Conservation (phyloP, 2,329 filamentous ascomycete species). For the Sodiomyces alkalinus region DNA sequence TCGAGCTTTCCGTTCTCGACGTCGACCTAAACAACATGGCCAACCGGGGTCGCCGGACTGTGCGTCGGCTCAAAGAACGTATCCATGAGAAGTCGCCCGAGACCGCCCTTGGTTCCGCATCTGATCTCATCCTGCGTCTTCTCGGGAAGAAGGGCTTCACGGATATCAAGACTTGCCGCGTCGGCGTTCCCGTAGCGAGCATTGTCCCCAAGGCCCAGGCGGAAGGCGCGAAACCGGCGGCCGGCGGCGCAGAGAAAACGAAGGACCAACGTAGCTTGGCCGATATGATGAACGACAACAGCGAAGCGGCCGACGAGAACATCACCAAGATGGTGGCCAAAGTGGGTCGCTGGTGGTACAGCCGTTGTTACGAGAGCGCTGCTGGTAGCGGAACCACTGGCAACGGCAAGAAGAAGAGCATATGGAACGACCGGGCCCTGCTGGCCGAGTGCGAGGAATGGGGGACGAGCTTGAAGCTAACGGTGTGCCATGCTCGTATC, state of each 20-base stretch:
- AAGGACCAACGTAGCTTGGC: conserved; percentile 41
- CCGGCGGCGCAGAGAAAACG: conserved; percentile 10
- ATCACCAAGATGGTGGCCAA: conserved; percentile 87
- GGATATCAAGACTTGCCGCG: conserved; percentile 59
- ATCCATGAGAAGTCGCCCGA: conserved; percentile 46
- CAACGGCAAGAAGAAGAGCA: conserved; percentile 29
- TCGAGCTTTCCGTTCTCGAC: conserved; percentile 68
- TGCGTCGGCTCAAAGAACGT: conserved; percentile 56
- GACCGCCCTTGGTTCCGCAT: conserved; percentile 43
- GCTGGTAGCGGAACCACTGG: too few relatives aligned
- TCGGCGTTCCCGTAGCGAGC: conserved; percentile 60
- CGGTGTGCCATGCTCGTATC: conserved; percentile 83
- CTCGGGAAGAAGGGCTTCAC: conserved; percentile 56
- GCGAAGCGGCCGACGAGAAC: conserved; percentile 59
- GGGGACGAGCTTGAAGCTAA: conserved; percentile 74
- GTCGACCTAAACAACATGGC: conserved; percentile 76
- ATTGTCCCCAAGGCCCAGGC: conserved; percentile 22
- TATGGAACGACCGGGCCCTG: conserved; percentile 65
- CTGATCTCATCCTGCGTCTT: conserved; percentile 47
- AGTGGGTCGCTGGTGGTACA: conserved; percentile 95
- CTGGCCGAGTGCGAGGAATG: conserved; percentile 75
- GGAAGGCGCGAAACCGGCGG: conserved; percentile 5
- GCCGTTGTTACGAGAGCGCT: conserved; percentile 70
- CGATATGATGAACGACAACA: conserved; percentile 58
- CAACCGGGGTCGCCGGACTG: conserved; percentile 48